Evolutionary conservation across 148 eudicot species (phyloP), one percentile per base, ranked within the genome.

Genomic region (Nepenthes gracilis): DNA sequence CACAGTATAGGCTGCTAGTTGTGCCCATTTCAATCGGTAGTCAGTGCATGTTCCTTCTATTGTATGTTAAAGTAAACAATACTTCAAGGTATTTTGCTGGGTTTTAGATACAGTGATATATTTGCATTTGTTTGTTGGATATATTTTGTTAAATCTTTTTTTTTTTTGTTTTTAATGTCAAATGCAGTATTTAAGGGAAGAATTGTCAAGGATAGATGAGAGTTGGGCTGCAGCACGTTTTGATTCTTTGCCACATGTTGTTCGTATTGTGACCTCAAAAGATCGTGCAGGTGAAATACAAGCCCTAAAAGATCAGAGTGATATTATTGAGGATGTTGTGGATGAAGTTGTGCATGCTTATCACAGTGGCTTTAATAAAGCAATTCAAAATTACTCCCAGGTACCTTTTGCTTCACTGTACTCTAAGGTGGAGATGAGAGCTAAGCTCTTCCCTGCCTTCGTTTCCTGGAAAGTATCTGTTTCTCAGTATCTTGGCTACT

Each of bases 351-450:
- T 94, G 38, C 99, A 94, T 75, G 91, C 95, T 56, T 94, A 86
- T 70, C 99, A 94, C 57, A 70, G 90, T 74, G 99, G 99, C 74
- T 94, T 94, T 71, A 94, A 94, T 68, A 89, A 86, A 77, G 99
- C 99, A 14, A 94, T 94, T 72, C 99, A 94, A 80, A 94, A 94
- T 74, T 94, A 94, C 77, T 94, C 99, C 35, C 99, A 94, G 97
- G 97, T 92, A 64, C 56, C 43, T 48, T 58, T 13, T 62, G 1
- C 35, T 49, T 57, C 37, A 61, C 23, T 23, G 43, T 7, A 35
- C 33, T 14, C 36, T 5, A 40, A 3, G 45, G 45, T 40, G 45
- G 45, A 40, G 8, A 40, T 40, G 45, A 40, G 45, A 40, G 45
- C 6, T 8, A 8, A 40, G 45, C 8, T 40, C 45, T 3, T 40